A percentile compares a stretch with the other conserved stretches of the same genome.
phyloP scores from a whole-genome alignment of 768 basidiomycete species.

The Clathrus columnatus region DNA sequence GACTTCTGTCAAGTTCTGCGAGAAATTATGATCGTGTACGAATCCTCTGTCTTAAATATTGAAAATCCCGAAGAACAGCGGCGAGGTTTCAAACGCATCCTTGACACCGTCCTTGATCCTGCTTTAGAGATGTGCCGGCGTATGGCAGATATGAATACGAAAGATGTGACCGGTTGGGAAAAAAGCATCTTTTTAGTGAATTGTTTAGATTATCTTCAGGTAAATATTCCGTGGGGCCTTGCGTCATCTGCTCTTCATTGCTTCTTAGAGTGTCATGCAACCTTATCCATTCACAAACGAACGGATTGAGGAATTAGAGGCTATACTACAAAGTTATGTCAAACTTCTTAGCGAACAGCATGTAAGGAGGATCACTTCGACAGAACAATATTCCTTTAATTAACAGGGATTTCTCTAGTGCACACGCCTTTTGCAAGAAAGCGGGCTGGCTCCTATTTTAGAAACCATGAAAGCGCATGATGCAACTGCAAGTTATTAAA shows the following conservation, averaged over 20 bases:
- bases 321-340: conserved; percentile 53
- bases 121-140: conserved; percentile 64
- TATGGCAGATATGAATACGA: conserved; percentile 41
- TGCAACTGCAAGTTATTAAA: conserved; percentile 22
- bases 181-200: conserved; percentile 77
- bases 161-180: conserved; percentile 54
- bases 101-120: conserved; percentile 82
- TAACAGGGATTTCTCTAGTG: conserved; percentile 20
- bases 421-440: conserved; percentile 27
- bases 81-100: conserved; percentile 56
- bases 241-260: neutral
- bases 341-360: conserved; percentile 69
- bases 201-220: conserved; percentile 75
- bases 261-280: conserved; percentile 50
- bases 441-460: conserved; percentile 31
- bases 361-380: conserved; percentile 36
- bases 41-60: conserved; percentile 72
- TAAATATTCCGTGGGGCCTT: conserved; percentile 19
- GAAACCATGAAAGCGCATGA: conserved; percentile 26
- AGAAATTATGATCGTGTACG: conserved; percentile 85
- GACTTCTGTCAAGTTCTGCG: conserved; percentile 79
- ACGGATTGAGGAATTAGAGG: conserved; percentile 51
- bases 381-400: neutral
- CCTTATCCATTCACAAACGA: conserved; percentile 57
- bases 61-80: conserved; percentile 30